Conservation (phyloP, 306 rosid genomes). For the Medicago ruthenica region DNA sequence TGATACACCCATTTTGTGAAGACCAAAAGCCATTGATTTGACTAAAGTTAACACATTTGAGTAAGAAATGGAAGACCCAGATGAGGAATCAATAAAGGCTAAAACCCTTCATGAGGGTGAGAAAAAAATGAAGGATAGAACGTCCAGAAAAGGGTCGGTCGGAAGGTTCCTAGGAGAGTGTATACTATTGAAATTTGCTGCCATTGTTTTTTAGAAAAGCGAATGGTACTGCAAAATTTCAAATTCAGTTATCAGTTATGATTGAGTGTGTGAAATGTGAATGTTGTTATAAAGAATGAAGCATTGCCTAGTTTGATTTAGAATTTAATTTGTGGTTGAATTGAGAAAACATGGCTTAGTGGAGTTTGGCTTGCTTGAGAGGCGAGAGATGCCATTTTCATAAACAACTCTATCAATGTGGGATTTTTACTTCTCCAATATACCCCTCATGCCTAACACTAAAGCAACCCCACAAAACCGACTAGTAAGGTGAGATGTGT, state of each 20-base stretch:
- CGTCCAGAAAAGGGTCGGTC: conserved; percentile 65
- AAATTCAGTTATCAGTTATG: background rate
- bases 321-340: background rate
- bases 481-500: too few species aligned
- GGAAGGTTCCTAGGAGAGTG: conserved; percentile 55
- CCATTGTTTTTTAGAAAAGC: conserved; percentile 25
- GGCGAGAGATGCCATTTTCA: too few species aligned
- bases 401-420: too few species aligned
- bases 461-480: too few species aligned
- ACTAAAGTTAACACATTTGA: conserved; percentile 56
- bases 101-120: conserved; percentile 58
- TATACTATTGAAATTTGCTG: conserved; percentile 54
- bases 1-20: conserved; percentile 51
- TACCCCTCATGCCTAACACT: too few species aligned
- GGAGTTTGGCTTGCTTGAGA: background rate
- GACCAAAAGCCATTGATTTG: conserved; percentile 73
- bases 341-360: background rate
- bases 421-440: too few species aligned
- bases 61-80: conserved; percentile 72
- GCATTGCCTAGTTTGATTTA: background rate
- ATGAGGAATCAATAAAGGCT: conserved; percentile 73
- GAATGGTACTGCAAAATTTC: background rate
- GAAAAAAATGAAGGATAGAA: conserved; percentile 73
- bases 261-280: background rate
- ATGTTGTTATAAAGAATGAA: background rate